Evolutionary conservation across 2,329 filamentous ascomycete species (phyloP).

Genomic region (Aspergillus japonicus): DNA sequence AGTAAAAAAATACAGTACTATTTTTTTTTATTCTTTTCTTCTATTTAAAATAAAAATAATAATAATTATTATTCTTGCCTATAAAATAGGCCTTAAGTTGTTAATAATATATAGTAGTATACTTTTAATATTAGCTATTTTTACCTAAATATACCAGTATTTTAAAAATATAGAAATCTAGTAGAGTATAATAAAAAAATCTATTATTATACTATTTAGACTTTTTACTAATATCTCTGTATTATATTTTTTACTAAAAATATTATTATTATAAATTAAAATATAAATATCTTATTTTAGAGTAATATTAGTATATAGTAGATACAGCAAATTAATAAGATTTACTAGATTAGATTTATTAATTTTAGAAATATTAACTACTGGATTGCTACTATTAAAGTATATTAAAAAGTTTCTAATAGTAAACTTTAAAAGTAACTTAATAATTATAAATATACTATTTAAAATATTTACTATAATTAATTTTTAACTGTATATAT

Average conservation of each 20-base stretch:
- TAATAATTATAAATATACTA: neutral
- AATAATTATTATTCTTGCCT: too few relatives aligned
- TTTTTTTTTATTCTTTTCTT: too few relatives aligned
- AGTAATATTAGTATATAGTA: neutral
- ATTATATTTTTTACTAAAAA: too few relatives aligned
- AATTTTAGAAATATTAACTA: neutral
- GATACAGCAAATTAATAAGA: neutral
- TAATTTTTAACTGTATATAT: neutral
- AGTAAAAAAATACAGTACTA: too few relatives aligned
- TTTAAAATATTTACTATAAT: neutral
- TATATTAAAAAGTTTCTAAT: neutral
- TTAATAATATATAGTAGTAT: neutral
- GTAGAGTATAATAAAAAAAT: neutral
- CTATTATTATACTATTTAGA: neutral
- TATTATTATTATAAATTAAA: neutral
- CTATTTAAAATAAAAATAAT: too few relatives aligned
- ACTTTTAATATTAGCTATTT: neutral
- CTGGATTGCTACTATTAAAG: neutral
- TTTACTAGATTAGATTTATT: neutral
- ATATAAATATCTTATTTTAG: neutral
- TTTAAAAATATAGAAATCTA: neutral
- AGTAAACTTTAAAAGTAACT: neutral
- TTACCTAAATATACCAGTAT: neutral
- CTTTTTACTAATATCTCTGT: neutral
- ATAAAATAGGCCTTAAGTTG: neutral